phyloP scores from a whole-genome alignment of 306 rosid species.

The Mimosa bimucronata region DNA sequence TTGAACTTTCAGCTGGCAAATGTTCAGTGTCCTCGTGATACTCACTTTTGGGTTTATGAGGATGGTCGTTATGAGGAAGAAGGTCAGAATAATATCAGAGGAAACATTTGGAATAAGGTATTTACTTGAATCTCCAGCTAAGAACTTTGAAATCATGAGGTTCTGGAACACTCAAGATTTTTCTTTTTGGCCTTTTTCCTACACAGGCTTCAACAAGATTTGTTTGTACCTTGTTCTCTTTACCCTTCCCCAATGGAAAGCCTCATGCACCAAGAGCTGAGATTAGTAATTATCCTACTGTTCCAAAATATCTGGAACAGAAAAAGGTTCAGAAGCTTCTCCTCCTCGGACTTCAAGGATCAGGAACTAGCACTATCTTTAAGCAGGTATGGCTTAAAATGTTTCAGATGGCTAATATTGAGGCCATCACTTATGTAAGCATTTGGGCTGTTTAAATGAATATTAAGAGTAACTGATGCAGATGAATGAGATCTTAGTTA shows the following conservation, averaged over 20 bases:
- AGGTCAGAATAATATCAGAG: constrained; percentile 98
- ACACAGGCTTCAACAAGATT: constrained; percentile 87
- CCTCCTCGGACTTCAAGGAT: constrained; percentile 90
- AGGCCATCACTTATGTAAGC: constrained; percentile 11
- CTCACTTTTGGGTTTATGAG: constrained; percentile 99
- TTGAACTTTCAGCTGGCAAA: constrained; percentile 81
- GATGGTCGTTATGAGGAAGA: constrained; percentile 99
- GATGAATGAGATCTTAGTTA: constrained; percentile 25
- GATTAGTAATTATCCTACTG: constrained; percentile 74
- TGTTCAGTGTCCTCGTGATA: constrained; percentile 99
- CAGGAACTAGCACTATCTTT: constrained; percentile 97
- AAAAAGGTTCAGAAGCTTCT: constrained; percentile 88
- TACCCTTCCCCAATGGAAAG: constrained; percentile 85
- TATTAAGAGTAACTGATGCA: neutral
- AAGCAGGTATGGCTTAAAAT: constrained; percentile 70
- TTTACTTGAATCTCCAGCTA: constrained; percentile 31
- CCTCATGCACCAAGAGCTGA: constrained; percentile 80
- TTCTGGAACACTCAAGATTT: constrained; percentile 35
- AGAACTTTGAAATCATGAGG: constrained; percentile 23
- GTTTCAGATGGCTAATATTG: neutral
- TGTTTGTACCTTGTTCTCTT: constrained; percentile 72
- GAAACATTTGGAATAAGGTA: constrained; percentile 99
- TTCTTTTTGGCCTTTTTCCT: constrained; percentile 46
- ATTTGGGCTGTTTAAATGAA: constrained; percentile 25
- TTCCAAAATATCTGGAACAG: constrained; percentile 85